Conservation (phyloP, 1,139 yeast species). For the Protomyces arabidopsidicola region DNA sequence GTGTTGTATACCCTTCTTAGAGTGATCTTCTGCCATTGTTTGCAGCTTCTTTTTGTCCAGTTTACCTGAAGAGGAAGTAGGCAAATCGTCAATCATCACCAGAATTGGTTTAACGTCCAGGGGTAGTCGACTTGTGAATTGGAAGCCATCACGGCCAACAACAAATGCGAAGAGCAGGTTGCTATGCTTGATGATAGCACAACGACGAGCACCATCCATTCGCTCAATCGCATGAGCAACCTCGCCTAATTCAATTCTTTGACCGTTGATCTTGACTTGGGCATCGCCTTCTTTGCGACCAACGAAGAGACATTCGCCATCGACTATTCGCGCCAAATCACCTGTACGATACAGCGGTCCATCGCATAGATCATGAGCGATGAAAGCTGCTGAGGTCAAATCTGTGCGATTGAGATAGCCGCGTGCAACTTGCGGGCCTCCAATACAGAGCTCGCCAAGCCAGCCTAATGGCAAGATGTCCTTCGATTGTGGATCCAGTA, state of each 20-base stretch:
- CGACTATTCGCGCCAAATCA: constrained; percentile 34
- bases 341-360: constrained; percentile 36
- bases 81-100: neutral
- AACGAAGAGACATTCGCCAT: constrained; percentile 13
- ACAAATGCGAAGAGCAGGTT: constrained; percentile 30
- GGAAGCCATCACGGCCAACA: neutral
- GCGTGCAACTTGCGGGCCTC: constrained; percentile 36
- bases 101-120: constrained; percentile 1
- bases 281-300: constrained; percentile 35
- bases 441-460: constrained; percentile 36
- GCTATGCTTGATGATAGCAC: constrained; percentile 29
- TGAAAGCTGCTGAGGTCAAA: constrained; percentile 33
- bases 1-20: neutral
- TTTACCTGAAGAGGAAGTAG: constrained; percentile 13
- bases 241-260: constrained; percentile 38
- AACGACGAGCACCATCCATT: constrained; percentile 10
- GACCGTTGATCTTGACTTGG: constrained; percentile 38
- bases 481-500: constrained; percentile 27
- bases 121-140: neutral
- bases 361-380: neutral
- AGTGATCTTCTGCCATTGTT: neutral
- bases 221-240: constrained; percentile 33
- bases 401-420: constrained; percentile 35
- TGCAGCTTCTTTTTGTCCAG: neutral
- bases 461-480: constrained; percentile 33